A percentile compares a stretch with the other conserved stretches of the same genome.
phyloP scores from a whole-genome alignment of 2,329 filamentous ascomycete genomes.

The Colletotrichum siamense region DNA sequence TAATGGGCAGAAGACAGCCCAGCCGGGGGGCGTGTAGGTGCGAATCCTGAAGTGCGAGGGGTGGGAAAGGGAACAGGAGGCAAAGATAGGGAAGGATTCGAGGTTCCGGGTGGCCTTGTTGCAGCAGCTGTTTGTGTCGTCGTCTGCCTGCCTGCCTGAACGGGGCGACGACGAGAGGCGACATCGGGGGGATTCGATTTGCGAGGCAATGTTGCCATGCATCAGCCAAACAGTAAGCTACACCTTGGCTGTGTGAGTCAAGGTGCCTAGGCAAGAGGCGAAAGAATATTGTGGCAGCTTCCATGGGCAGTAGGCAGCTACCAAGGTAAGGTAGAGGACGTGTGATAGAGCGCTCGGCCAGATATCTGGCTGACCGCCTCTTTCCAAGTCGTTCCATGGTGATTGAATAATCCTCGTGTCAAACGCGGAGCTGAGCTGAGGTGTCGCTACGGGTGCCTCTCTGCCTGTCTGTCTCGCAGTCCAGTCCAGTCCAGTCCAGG shows the following conservation, averaged over 20 bases:
- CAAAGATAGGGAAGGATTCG: neutral
- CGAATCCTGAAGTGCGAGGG: neutral
- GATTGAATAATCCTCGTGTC: neutral
- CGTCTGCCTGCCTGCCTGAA: neutral
- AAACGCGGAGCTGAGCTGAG: conserved; percentile 1
- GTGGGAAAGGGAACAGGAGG: neutral
- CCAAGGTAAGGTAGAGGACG: neutral
- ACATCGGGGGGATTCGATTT: neutral
- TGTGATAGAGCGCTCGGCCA: neutral
- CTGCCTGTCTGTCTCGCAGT: neutral
- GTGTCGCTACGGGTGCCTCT: conserved; percentile 1
- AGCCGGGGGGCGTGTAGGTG: conserved; percentile 3
- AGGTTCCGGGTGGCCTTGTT: neutral
- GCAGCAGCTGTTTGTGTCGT: neutral
- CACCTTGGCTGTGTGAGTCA: neutral
- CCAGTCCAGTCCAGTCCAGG: neutral
- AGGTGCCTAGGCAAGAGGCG: neutral
- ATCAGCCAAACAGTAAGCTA: neutral
- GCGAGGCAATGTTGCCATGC: neutral
- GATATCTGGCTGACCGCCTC: conserved; percentile 10
- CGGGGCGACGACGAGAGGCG: neutral
- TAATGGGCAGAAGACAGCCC: neutral
- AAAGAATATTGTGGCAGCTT: conserved; percentile 10
- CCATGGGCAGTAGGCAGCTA: neutral
- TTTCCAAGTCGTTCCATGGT: conserved; percentile 5